phyloP scores from a whole-genome alignment of 345 rosid genomes.

The Populus tremula region DNA sequence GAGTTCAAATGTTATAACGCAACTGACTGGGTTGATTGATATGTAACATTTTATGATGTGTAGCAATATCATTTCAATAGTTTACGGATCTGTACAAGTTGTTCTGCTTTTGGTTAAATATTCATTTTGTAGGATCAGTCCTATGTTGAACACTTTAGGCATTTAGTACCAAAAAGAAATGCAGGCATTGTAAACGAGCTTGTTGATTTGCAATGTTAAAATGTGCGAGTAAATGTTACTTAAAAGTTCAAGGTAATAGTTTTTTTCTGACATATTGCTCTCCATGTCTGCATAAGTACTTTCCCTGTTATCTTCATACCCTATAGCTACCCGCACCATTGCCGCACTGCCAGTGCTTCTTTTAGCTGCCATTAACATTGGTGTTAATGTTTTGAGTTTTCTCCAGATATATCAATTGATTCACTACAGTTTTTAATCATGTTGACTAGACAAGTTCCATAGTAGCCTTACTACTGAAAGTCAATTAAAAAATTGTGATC shows the following conservation, averaged over 20 bases:
- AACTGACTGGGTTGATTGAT: constrained; percentile 2
- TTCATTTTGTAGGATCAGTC: neutral
- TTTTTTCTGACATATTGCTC: neutral
- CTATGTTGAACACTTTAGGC: neutral
- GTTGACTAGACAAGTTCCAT: neutral
- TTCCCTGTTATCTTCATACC: neutral
- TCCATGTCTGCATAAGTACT: neutral
- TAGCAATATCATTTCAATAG: constrained; percentile 14
- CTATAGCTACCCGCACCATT: no score
- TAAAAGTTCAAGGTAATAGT: neutral
- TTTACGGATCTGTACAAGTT: constrained; percentile 1
- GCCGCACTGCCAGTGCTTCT: neutral
- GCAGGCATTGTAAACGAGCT: neutral
- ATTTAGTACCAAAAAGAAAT: neutral
- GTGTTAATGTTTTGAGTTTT: neutral
- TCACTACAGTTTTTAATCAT: neutral
- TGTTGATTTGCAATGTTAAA: neutral
- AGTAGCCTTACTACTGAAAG: neutral
- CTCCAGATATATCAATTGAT: neutral
- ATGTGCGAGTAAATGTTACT: neutral
- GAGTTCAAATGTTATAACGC: neutral
- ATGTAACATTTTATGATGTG: constrained; percentile 3
- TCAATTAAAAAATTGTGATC: neutral
- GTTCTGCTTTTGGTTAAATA: neutral
- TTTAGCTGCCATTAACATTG: neutral